Evolutionary conservation across 1,139 yeast genomes (phyloP).

Genomic region (Pneumocystis sp.): DNA sequence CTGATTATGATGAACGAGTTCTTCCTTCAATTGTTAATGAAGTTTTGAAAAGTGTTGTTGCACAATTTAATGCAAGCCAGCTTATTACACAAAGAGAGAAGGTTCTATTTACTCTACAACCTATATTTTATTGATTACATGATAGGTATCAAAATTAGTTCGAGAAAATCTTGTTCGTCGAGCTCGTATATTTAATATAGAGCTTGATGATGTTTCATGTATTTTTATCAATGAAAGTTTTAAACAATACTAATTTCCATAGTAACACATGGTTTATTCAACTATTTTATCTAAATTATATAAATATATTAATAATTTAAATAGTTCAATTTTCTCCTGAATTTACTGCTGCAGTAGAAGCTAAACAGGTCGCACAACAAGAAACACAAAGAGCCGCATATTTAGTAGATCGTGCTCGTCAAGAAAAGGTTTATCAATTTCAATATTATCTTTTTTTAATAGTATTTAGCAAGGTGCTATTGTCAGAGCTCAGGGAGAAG

Average conservation of each 20-base stretch:
- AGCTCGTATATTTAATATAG: slow-evolving; percentile 74
- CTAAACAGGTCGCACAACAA: slow-evolving; percentile 97
- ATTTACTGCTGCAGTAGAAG: slow-evolving; percentile 94
- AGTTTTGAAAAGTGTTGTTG: slow-evolving; percentile 90
- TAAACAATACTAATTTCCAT: background rate
- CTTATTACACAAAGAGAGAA: slow-evolving; percentile 95
- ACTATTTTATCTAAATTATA: background rate
- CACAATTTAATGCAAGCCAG: slow-evolving; percentile 96
- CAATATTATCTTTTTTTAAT: background rate
- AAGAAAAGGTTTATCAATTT: slow-evolving; percentile 68
- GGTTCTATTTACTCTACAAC: slow-evolving; percentile 27
- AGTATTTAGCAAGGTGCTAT: slow-evolving; percentile 55
- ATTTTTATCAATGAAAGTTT: background rate
- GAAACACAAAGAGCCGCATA: slow-evolving; percentile 98
- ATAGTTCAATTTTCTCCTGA: slow-evolving; percentile 96
- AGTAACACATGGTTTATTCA: slow-evolving; percentile 4
- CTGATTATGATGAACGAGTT: slow-evolving; percentile 90
- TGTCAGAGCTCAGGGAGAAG: slow-evolving; percentile 97
- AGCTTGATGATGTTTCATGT: slow-evolving; percentile 78
- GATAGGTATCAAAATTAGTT: slow-evolving; percentile 48
- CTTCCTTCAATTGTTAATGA: slow-evolving; percentile 94
- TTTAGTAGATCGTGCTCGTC: slow-evolving; percentile 89
- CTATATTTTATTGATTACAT: background rate
- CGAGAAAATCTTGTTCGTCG: slow-evolving; percentile 84
- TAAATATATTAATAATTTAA: slow-evolving; percentile 23